A percentile compares a stretch with the other conserved stretches of the same genome.
Evolutionary conservation across 306 rosid genomes (phyloP).

Genomic region (Sechiopsis laciniata): DNA sequence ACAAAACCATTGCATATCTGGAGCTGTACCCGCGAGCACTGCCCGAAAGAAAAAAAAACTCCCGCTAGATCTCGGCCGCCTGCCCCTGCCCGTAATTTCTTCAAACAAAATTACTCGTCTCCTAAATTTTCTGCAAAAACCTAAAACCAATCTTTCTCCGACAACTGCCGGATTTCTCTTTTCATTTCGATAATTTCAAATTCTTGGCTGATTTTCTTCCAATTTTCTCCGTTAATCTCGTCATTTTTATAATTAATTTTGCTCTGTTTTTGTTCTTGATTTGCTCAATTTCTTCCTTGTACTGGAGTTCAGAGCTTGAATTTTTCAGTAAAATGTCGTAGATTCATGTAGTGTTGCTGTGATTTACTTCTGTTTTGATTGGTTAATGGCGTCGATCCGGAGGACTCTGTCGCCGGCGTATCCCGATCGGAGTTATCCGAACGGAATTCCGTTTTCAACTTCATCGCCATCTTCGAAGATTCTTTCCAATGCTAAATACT

Average conservation of each 20-base stretch:
- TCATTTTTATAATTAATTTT: neutral
- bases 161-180: neutral
- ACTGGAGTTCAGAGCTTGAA: neutral
- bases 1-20: conserved; percentile 12
- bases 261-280: conserved; percentile 1
- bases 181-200: too few relatives aligned
- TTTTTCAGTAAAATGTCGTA: conserved; percentile 12
- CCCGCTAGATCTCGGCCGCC: conserved; percentile 33
- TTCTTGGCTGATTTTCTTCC: too few relatives aligned
- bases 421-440: conserved; percentile 49
- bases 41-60: neutral
- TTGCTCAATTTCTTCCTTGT: neutral
- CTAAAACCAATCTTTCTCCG: conserved; percentile 23
- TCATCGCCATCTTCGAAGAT: conserved; percentile 64
- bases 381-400: conserved; percentile 96
- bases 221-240: too few relatives aligned
- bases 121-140: conserved; percentile 18
- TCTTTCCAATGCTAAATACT: conserved; percentile 40
- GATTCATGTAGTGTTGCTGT: conserved; percentile 16
- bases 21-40: neutral
- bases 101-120: too few relatives aligned
- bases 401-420: conserved; percentile 80
- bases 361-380: neutral
- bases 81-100: conserved; percentile 1
- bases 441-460: conserved; percentile 45